Evolutionary conservation across 2,329 filamentous ascomycete genomes (phyloP), one percentile per base, ranked within the genome.

Genomic region (Ophiostoma quercus): DNA sequence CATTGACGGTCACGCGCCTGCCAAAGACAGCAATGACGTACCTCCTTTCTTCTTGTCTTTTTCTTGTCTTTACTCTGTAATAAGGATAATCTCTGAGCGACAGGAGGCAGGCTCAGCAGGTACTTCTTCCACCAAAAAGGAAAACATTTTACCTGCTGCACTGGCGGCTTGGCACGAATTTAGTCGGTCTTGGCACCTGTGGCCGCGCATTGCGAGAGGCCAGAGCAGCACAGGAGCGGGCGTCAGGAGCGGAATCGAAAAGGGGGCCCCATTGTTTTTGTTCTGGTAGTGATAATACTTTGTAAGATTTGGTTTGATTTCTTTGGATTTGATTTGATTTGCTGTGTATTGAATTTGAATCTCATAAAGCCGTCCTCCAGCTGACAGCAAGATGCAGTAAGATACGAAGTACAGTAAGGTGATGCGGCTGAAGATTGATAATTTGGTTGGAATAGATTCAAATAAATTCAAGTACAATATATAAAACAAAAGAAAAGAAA

Each of bases 191-290:
- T 65, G 62, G 62, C 62, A 12, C n/a, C 2, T 39, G 32, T 12
- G 43, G 43, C 62, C 62, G 60, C 32, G 34, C 34, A 39, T 39
- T n/a, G 34, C 16, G 22, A 65, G 16, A 65, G 62, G 62, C 39
- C 11, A 41, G 39, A 34, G 34, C 34, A 34, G 34, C 34, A 3
- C 25, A 29, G 25, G 25, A 29, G 25, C 25, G 25, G 25, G 25
- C 37, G 12, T 14, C 11, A 41, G 39, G 11, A 41, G 11, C 25
- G 39, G 29, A 32, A 14, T 16, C 7, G 22, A 65, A n/a, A 65
- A 34, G 62, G 62, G 62, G 16, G 62, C 29, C 62, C 62, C 62
- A 32, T 16, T 62, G 62, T 37, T 65, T 65, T 7, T n/a, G 62
- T 22, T 29, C 39, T 41, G 25, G 25, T 9, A 12, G 8, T 34